Base-by-base conservation (phyloP, 768 basidiomycete species). In the Butyriboletus loyo region DNA sequence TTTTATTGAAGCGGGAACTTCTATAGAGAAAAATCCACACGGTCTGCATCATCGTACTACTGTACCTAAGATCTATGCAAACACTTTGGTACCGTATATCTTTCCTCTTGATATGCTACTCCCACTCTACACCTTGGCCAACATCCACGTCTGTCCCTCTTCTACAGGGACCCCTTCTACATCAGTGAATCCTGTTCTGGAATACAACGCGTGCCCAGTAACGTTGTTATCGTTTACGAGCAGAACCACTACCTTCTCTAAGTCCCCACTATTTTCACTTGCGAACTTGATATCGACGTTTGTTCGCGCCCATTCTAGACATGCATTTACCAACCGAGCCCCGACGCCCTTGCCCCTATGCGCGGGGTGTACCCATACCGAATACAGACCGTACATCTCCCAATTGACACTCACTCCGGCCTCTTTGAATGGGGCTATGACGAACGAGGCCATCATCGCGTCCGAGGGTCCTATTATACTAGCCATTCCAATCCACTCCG, bases 81-180 rank as follows among this genome's bases (percentile, higher is more conserved):
- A 22, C 15, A 2, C n/a, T 34, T 25, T 7, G 11, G 17, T 30
- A 4, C 5, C 32, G 2, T 40, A 2, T 28, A 15, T 22, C 28
- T 17, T 7, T 22, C 24, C 10, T 21, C 14, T 30, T 28, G 13
- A 1, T 44, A 9, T 25, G n/a, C 27, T 10, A 9, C 13, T 5
- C 8, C 15, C 17, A 22, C 32, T 34, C 79, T 64, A 67, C 70
- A 54, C 75, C 74, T 46, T 66, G 15, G 38, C 13, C 17, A 28
- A 41, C 66, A 66, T 68, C 54, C 54, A 66, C n/a, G n/a, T 46
- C 24, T 56, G 11, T n/a, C 56, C 65, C 31, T 61, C 49, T 2
- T 24, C 7, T 4, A 36, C 28, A 1, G 44, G 9, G 22, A 61
- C 47, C 3, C 31, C 59, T 24, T 51, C 49, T 19, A 61, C 25